Percentiles rank a stretch among this genome's conserved stretches.
phyloP scores from a whole-genome alignment of 345 rosid species.

The Triadica sebifera region DNA sequence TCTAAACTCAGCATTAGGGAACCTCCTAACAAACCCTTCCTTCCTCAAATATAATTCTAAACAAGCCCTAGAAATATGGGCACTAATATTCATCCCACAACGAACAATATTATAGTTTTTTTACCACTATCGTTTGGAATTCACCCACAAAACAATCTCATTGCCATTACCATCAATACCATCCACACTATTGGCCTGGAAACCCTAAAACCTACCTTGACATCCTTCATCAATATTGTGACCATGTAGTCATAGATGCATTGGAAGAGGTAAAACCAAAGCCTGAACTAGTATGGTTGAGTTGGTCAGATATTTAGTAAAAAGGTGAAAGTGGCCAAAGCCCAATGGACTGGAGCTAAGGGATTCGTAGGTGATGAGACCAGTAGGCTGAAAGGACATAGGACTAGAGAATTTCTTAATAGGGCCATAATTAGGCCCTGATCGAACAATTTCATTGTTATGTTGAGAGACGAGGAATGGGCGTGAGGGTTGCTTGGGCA shows the following conservation, averaged over 20 bases:
- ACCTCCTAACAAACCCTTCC: constrained; percentile 61
- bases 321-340: constrained; percentile 15
- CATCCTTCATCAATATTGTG: constrained; percentile 59
- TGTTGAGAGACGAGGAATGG: constrained; percentile 66
- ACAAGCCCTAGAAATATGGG: constrained; percentile 52
- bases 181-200: constrained; percentile 76
- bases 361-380: constrained; percentile 82
- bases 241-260: constrained; percentile 70
- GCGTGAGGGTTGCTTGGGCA: constrained; percentile 48
- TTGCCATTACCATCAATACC: constrained; percentile 55
- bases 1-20: constrained; percentile 86
- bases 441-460: constrained; percentile 75
- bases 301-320: constrained; percentile 70
- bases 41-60: constrained; percentile 75
- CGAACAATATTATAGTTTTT: constrained; percentile 67
- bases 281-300: constrained; percentile 35
- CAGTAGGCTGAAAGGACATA: constrained; percentile 73
- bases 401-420: constrained; percentile 75
- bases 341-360: constrained; percentile 36
- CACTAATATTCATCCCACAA: constrained; percentile 50
- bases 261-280: constrained; percentile 41
- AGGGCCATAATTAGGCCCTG: constrained; percentile 72
- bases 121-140: constrained; percentile 70
- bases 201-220: constrained; percentile 70
- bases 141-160: constrained; percentile 64